Evolutionary conservation across 768 basidiomycete genomes (phyloP).

Genomic region (Termitomyces sp.): DNA sequence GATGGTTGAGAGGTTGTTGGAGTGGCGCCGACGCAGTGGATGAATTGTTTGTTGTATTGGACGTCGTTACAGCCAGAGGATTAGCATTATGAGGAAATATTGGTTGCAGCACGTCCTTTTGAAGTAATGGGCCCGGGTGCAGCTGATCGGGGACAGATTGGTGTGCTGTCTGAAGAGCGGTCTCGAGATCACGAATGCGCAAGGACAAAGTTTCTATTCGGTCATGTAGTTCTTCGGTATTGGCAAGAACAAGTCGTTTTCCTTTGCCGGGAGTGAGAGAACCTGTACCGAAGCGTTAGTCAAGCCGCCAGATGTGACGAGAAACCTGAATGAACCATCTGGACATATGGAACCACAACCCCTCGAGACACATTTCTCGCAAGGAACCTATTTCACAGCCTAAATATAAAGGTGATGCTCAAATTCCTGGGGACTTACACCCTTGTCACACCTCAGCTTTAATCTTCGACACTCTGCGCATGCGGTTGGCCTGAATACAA

Average conservation of each 20-base stretch:
- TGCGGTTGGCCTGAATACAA: conserved; percentile 37
- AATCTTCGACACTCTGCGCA: conserved; percentile 55
- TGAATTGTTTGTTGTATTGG: neutral
- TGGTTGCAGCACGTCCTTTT: conserved; percentile 9
- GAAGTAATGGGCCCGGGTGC: conserved; percentile 49
- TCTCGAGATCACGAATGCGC: conserved; percentile 62
- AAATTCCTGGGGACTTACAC: conserved; percentile 31
- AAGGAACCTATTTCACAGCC: conserved; percentile 51
- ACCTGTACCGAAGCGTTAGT: conserved; percentile 30
- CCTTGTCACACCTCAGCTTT: conserved; percentile 64
- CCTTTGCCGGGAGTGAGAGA: conserved; percentile 56
- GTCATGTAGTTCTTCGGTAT: conserved; percentile 69
- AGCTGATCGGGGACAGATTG: conserved; percentile 42
- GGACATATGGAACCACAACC: conserved; percentile 77
- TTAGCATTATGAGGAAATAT: neutral
- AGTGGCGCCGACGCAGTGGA: neutral
- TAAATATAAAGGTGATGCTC: neutral
- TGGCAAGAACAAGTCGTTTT: conserved; percentile 60
- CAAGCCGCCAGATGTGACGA: neutral
- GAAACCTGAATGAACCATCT: conserved; percentile 43
- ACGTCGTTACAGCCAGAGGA: neutral
- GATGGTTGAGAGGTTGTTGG: neutral
- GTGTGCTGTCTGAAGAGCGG: conserved; percentile 49
- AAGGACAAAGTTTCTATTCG: conserved; percentile 51
- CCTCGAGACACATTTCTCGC: conserved; percentile 72